Base-by-base conservation (phyloP, 1,284 basidiomycete genomes). In the Stygiomarasmius scandens region DNA sequence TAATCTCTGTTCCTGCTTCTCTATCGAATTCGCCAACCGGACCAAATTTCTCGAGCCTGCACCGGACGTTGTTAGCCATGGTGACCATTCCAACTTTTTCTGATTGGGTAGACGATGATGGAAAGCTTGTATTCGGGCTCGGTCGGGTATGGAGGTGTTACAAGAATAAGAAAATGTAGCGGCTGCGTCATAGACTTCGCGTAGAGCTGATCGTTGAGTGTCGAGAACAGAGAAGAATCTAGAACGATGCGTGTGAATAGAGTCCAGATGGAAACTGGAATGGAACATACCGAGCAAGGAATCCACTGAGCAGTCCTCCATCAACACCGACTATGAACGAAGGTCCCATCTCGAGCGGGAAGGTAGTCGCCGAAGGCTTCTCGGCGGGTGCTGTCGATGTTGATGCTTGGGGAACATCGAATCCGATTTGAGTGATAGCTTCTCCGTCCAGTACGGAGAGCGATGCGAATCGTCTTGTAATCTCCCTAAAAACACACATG, bases 171-270 rank as follows among this genome's bases (percentile, higher is more conserved):
- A 96, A 68, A 98, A 95, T 10, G 93, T 95, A 12, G 96, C 92
- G 38, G 84, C 77, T 0, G 90, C 84, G 60, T 92, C 86, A 70
- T 98, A 99, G 6, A 82, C 93, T 48, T 90, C 80, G 36, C 84
- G 66, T 5, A 97, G 81, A 2, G 81, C 76, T 0, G 78, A 72
- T 24, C 96, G 86, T 63, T 92, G 84, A 25, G 77, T 80, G 72
- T 99, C 96, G 70, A 92, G 96, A 1, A 87, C 72, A 2, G 87
- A 82, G 74, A 97, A 96, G 73, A 90, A 96, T 60, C 93, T 94
- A 63, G n/a, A n/a, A n/a, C 2, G 32, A 22, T 41, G 49, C 11
- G 55, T 29, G 54, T 65, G 48, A 52, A 58, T 55, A 51, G 50
- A 59, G 50, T 38, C 38, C 29, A 56, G 57, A 59, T 45, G 44